phyloP scores from a whole-genome alignment of 2,329 filamentous ascomycete species.

The Lasiodiplodia hormozganensis region DNA sequence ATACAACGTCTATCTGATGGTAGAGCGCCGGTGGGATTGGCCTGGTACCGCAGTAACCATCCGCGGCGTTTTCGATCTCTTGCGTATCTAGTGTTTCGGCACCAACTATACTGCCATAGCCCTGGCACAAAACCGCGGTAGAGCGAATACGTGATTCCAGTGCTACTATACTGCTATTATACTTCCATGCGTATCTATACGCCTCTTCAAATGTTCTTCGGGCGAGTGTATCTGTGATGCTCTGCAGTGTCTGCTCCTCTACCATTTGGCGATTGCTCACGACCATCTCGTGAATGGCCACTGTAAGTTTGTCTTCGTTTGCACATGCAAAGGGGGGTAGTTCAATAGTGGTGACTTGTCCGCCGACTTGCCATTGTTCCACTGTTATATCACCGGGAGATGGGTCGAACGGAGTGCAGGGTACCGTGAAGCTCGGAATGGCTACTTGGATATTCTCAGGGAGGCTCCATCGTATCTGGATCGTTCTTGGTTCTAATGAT shows the following conservation, averaged over 20 bases:
- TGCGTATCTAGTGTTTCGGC: neutral
- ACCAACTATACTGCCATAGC: neutral
- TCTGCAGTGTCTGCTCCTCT: neutral
- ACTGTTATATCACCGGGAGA: neutral
- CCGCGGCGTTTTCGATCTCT: conserved; percentile 24
- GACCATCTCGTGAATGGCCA: neutral
- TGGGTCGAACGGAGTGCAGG: neutral
- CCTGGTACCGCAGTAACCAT: neutral
- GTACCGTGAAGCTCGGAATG: neutral
- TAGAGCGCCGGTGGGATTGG: neutral
- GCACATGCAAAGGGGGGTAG: neutral
- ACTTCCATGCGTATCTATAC: neutral
- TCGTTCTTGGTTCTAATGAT: neutral
- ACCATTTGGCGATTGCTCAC: neutral
- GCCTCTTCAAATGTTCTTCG: neutral
- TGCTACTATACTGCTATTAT: neutral
- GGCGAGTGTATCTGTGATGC: neutral
- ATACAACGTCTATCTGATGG: neutral
- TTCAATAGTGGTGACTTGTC: neutral
- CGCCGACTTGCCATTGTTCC: neutral
- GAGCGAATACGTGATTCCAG: neutral
- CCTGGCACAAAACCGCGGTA: neutral
- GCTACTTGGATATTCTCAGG: neutral
- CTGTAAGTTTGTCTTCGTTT: neutral
- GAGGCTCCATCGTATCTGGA: neutral